Evolutionary conservation across 345 rosid genomes (phyloP).

Genomic region (Boechera divaricarpa): DNA sequence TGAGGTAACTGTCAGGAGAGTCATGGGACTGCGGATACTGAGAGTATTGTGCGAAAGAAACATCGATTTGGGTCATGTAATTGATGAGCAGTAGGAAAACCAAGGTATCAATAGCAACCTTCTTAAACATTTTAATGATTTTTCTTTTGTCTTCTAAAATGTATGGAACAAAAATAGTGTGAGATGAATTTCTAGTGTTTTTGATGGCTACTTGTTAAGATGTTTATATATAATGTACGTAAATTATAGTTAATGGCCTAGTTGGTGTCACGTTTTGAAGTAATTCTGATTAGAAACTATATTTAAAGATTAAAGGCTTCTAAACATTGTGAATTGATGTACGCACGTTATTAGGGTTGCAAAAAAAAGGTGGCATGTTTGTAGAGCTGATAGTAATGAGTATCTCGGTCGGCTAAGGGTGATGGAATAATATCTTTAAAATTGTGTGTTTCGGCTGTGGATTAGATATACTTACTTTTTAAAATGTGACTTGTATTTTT

Average conservation of each 20-base stretch:
- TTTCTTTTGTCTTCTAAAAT: not conserved
- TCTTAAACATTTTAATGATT: conserved; percentile 20
- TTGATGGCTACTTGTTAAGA: conserved; percentile 18
- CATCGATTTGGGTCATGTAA: conserved; percentile 27
- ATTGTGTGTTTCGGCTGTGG: conserved; percentile 34
- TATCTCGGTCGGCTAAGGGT: conserved; percentile 35
- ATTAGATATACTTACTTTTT: conserved; percentile 6
- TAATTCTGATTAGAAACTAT: conserved; percentile 12
- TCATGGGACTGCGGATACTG: conserved; percentile 46
- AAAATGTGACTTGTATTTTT: not conserved
- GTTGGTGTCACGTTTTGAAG: conserved; percentile 43
- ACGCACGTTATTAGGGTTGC: conserved; percentile 39
- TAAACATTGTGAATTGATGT: conserved; percentile 33
- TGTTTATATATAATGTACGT: not conserved
- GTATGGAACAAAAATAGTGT: not conserved
- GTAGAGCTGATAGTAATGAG: conserved; percentile 34
- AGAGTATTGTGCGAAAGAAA: conserved; percentile 34
- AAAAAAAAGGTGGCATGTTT: conserved; percentile 10
- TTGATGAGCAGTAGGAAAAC: conserved; percentile 35
- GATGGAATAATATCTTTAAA: conserved; percentile 32
- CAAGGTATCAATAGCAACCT: conserved; percentile 14
- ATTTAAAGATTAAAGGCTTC: not conserved
- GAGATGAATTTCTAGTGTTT: conserved; percentile 1
- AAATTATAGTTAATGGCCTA: conserved; percentile 26
- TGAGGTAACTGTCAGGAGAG: conserved; percentile 49